phyloP scores from a whole-genome alignment of 148 eudicot genomes.

The Rheum nobile region DNA sequence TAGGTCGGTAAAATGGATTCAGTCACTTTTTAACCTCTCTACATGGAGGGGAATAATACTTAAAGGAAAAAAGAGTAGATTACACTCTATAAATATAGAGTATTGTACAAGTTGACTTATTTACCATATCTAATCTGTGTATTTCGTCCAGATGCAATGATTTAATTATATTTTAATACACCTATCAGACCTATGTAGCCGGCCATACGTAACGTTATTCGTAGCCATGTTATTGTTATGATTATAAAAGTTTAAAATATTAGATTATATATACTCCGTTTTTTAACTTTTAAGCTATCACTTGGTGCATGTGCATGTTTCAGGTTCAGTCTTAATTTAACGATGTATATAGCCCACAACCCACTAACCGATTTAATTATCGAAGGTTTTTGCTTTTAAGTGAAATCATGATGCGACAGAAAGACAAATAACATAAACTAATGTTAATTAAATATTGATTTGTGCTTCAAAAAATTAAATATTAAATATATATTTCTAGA shows the following conservation, averaged over 20 bases:
- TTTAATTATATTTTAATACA: background rate
- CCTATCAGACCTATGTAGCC: background rate
- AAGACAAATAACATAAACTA: background rate
- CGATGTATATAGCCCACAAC: background rate
- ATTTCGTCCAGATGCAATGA: too few relatives aligned
- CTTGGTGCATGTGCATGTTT: constrained; percentile 3
- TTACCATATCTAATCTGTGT: too few relatives aligned
- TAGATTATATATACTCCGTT: background rate
- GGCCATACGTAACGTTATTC: background rate
- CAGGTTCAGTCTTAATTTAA: background rate
- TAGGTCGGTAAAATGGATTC: too few relatives aligned
- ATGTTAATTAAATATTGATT: background rate
- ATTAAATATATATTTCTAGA: too few relatives aligned
- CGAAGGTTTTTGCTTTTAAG: constrained; percentile 1
- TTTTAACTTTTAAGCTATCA: background rate
- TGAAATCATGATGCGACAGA: background rate
- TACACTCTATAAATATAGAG: too few relatives aligned
- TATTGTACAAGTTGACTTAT: too few relatives aligned
- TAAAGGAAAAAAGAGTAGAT: too few relatives aligned
- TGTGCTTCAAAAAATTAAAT: background rate
- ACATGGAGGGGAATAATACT: too few relatives aligned
- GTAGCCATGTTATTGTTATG: constrained; percentile 8
- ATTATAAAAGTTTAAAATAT: background rate
- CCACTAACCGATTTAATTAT: background rate
- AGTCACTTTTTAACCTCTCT: too few relatives aligned